Conservation (phyloP, 208 protist species). For the Crithidia expoeki region DNA sequence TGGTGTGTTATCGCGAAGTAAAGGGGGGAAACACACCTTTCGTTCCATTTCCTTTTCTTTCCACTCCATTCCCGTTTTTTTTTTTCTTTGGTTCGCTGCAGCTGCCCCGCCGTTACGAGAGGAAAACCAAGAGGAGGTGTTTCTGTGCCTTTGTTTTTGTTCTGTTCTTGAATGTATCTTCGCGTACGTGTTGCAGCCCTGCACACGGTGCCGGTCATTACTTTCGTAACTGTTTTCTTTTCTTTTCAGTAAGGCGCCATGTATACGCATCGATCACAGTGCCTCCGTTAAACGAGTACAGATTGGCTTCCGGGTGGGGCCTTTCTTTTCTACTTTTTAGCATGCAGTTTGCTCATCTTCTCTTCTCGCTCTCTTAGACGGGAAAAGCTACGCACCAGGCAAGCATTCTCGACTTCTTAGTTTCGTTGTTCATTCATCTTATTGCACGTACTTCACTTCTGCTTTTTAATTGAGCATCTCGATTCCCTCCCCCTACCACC, state of each 20-base stretch:
- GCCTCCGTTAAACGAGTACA: not conserved
- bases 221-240: not conserved
- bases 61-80: not conserved
- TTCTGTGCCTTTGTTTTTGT: not conserved
- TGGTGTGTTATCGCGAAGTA: no score
- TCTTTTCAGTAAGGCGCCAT: not conserved
- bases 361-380: conserved; percentile 5
- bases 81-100: not conserved
- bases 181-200: not conserved
- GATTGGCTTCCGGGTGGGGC: not conserved
- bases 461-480: not conserved
- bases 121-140: not conserved
- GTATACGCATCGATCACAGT: not conserved
- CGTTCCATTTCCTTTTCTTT: not conserved
- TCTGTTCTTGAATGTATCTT: not conserved
- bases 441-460: no score
- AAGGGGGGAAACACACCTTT: no score
- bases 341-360: conserved; percentile 1
- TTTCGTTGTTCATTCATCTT: conserved; percentile 1
- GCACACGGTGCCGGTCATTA: not conserved
- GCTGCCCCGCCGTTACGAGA: not conserved
- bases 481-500: conserved; percentile 15
- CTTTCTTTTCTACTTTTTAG: not conserved
- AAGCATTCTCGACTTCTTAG: conserved; percentile 8
- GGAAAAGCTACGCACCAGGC: conserved; percentile 1